A percentile compares a stretch with the other conserved stretches of the same genome.
Conservation (phyloP, 192 early-diverging fungal genomes). For the Spinellus fusiger region DNA sequence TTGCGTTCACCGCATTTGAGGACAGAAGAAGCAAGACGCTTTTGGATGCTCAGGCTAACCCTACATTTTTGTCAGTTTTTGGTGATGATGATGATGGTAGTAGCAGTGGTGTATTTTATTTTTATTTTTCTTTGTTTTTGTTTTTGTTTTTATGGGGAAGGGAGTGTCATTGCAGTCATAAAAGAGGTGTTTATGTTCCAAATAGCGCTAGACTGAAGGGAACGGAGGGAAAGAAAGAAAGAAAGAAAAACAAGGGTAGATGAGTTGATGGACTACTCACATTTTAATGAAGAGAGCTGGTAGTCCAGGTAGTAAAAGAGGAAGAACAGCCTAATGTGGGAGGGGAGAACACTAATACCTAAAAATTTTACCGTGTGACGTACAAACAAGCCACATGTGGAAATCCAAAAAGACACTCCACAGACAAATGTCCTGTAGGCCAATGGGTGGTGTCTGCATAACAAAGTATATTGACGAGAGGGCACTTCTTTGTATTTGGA, state of each 20-base stretch:
- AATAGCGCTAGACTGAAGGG: neutral
- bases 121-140: too few species aligned
- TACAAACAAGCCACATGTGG: neutral
- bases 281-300: neutral
- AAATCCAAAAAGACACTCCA: too few species aligned
- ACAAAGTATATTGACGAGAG: too few species aligned
- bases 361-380: neutral
- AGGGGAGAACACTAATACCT: neutral
- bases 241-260: neutral
- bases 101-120: too few species aligned
- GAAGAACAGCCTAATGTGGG: neutral
- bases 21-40: constrained; percentile 94
- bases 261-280: neutral
- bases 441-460: too few species aligned
- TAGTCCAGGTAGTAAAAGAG: neutral
- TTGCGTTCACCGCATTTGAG: constrained; percentile 97
- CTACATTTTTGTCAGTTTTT: constrained; percentile 25
- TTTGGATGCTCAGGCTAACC: constrained; percentile 81
- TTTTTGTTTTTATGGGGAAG: neutral
- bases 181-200: neutral
- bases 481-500: too few species aligned
- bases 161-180: neutral
- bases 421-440: too few species aligned
- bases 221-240: neutral
- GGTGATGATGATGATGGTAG: neutral